Conservation (phyloP, 2,329 filamentous ascomycete genomes). For the Lasiodiplodia sp. region DNA sequence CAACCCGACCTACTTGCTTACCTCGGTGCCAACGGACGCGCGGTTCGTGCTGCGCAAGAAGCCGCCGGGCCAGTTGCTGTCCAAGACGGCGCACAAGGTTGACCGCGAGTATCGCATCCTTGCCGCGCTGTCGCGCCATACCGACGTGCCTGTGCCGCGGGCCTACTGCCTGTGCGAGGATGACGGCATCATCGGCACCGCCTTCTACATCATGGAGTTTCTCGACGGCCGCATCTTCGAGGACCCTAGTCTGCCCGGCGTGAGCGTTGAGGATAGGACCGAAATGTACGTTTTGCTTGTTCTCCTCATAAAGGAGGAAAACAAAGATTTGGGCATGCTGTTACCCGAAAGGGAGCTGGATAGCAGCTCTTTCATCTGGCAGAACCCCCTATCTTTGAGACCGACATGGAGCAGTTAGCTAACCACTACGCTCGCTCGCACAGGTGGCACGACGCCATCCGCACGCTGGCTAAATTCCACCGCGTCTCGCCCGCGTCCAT, state of each 20-base stretch:
- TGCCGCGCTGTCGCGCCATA: conserved; percentile 73
- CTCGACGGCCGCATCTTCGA: conserved; percentile 93
- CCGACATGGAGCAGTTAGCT: not conserved
- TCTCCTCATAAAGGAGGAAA: not conserved
- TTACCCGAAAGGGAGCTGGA: not conserved
- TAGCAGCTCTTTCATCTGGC: not conserved
- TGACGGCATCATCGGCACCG: conserved; percentile 77
- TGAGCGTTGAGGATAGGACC: conserved; percentile 71
- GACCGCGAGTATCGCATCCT: conserved; percentile 95
- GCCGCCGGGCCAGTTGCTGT: conserved; percentile 91
- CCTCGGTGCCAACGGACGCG: conserved; percentile 66
- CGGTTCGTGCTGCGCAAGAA: conserved; percentile 96
- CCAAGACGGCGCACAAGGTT: conserved; percentile 93
- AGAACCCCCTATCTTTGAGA: not conserved
- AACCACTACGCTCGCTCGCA: not conserved
- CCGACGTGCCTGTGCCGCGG: conserved; percentile 85
- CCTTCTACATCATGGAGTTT: conserved; percentile 98
- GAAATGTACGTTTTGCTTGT: conserved; percentile 65
- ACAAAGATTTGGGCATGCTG: not conserved
- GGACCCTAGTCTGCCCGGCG: conserved; percentile 80
- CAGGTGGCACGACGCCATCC: conserved; percentile 83
- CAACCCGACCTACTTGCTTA: conserved; percentile 95
- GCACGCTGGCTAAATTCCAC: conserved; percentile 86
- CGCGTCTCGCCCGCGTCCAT: conserved; percentile 71
- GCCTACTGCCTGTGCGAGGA: conserved; percentile 89